Evolutionary conservation across 2,329 filamentous ascomycete genomes (phyloP).

Genomic region (Aspergillus quadrilineatus): DNA sequence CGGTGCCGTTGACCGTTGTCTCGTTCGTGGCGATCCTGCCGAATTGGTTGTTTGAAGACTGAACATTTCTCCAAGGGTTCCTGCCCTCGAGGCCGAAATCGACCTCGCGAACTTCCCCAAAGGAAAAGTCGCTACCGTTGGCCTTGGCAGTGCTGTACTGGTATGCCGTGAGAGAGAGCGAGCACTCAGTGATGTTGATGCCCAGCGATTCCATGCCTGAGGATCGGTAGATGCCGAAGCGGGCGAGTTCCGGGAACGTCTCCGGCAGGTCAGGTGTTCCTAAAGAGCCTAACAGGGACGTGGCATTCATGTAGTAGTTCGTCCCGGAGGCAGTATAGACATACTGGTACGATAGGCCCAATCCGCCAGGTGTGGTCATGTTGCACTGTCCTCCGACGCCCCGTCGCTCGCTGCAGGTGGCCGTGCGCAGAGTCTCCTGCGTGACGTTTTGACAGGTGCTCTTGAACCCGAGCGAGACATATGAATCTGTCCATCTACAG

Average conservation of each 20-base stretch:
- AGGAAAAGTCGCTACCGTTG: constrained; percentile 15
- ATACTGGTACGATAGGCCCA: constrained; percentile 3
- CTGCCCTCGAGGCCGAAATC: constrained; percentile 9
- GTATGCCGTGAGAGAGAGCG: constrained; percentile 15
- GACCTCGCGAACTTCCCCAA: constrained; percentile 10
- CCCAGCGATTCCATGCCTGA: neutral
- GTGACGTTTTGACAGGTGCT: constrained; percentile 16
- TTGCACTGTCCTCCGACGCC: constrained; percentile 2
- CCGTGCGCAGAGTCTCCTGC: constrained; percentile 15
- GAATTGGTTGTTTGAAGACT: too few relatives aligned
- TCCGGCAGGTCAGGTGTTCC: neutral
- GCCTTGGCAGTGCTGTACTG: constrained; percentile 12
- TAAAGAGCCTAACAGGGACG: neutral
- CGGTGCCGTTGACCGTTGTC: neutral
- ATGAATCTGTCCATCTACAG: constrained; percentile 16
- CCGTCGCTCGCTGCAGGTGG: neutral
- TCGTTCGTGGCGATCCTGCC: neutral
- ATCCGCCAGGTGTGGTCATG: constrained; percentile 16
- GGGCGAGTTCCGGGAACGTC: constrained; percentile 15
- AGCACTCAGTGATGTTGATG: constrained; percentile 17
- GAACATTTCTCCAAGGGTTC: too few relatives aligned
- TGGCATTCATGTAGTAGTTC: constrained; percentile 13
- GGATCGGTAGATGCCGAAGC: constrained; percentile 17
- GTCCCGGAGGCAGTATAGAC: constrained; percentile 6
- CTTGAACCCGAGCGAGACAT: constrained; percentile 19